A percentile compares a stretch with the other conserved stretches of the same genome.
phyloP scores from a whole-genome alignment of 768 basidiomycete genomes.

The Saitozyma sp. region DNA sequence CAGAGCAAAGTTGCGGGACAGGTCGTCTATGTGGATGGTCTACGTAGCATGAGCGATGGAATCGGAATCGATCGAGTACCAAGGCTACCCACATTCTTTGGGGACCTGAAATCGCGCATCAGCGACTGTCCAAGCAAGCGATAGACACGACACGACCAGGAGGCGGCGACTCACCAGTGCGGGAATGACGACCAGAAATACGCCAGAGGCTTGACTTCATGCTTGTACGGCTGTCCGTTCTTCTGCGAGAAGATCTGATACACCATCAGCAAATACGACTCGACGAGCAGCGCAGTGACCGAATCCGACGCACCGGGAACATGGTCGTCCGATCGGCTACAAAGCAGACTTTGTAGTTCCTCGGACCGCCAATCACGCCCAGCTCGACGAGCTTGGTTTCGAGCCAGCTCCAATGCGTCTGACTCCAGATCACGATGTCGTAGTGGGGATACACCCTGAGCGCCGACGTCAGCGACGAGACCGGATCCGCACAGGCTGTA shows the following conservation, averaged over 20 bases:
- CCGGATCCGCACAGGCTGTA: not conserved
- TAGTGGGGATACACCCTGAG: conserved; percentile 69
- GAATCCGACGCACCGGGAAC: conserved; percentile 63
- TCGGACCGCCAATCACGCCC: conserved; percentile 72
- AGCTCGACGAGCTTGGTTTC: conserved; percentile 84
- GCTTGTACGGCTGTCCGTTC: conserved; percentile 63
- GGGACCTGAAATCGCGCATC: conserved; percentile 48
- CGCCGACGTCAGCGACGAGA: not conserved
- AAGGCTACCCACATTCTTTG: conserved; percentile 29
- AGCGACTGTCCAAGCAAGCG: too few species aligned
- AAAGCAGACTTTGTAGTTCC: conserved; percentile 64
- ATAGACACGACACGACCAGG: too few species aligned
- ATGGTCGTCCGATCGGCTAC: conserved; percentile 84
- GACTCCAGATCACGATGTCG: conserved; percentile 84
- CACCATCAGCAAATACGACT: not conserved
- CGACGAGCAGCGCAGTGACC: too few species aligned
- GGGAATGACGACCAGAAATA: conserved; percentile 87
- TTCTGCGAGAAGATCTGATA: conserved; percentile 64
- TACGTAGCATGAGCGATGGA: conserved; percentile 53
- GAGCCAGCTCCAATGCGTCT: conserved; percentile 83
- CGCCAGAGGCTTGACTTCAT: conserved; percentile 45
- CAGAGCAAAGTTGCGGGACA: conserved; percentile 84
- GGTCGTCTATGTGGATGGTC: conserved; percentile 85
- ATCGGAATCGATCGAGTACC: not conserved
- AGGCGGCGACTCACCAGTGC: conserved; percentile 54